A percentile compares a stretch with the other conserved stretches of the same genome.
Evolutionary conservation across 208 protist genomes (phyloP).

Genomic region (Trypanosoma melophagium): DNA sequence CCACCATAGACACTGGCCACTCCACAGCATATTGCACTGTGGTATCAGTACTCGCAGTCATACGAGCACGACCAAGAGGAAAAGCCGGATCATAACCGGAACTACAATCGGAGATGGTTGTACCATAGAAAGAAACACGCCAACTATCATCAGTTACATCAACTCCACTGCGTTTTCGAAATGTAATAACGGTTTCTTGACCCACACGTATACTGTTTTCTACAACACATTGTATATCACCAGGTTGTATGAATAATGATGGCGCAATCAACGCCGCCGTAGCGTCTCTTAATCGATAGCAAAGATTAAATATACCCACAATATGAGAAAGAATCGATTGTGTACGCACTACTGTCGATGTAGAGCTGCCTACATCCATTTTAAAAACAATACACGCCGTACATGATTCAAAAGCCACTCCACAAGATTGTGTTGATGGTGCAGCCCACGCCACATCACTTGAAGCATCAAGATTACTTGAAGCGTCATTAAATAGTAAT

Average conservation of each 20-base stretch:
- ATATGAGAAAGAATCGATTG: conserved; percentile 33
- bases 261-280: conserved; percentile 60
- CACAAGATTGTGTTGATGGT: conserved; percentile 62
- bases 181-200: conserved; percentile 59
- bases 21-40: conserved; percentile 66
- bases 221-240: conserved; percentile 65
- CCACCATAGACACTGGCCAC: conserved; percentile 76
- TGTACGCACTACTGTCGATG: conserved; percentile 42
- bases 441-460: conserved; percentile 65
- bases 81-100: conserved; percentile 61
- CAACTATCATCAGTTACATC: conserved; percentile 62
- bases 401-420: conserved; percentile 40
- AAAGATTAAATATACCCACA: conserved; percentile 67
- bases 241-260: conserved; percentile 43
- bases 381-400: conserved; percentile 53
- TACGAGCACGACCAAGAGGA: conserved; percentile 38
- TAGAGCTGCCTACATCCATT: conserved; percentile 40
- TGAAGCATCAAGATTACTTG: conserved; percentile 39
- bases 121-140: conserved; percentile 79
- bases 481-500: conserved; percentile 52
- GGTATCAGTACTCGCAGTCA: conserved; percentile 35
- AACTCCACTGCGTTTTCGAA: conserved; percentile 47
- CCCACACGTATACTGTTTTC: conserved; percentile 58
- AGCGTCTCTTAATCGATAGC: conserved; percentile 67
- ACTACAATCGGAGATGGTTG: conserved; percentile 40